A percentile compares a stretch with the other conserved stretches of the same genome.
phyloP scores from a whole-genome alignment of 2,329 filamentous ascomycete species.

The Ophiocordyceps camponoti-saundersi region DNA sequence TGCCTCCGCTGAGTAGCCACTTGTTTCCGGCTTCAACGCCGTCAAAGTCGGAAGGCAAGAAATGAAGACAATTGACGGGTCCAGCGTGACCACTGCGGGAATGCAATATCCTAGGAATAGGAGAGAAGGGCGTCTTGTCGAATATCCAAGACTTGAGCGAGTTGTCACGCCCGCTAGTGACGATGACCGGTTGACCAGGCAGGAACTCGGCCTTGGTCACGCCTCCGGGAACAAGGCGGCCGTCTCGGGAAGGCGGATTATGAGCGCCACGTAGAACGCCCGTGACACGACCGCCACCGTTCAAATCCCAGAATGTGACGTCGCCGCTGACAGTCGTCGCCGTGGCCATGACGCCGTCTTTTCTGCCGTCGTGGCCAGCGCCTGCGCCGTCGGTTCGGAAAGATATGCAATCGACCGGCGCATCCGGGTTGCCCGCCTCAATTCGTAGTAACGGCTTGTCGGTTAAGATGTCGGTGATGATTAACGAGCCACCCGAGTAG shows the following conservation, averaged over 20 bases:
- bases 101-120: constrained; percentile 72
- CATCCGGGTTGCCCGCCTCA: constrained; percentile 45
- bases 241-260: constrained; percentile 47
- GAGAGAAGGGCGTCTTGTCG: constrained; percentile 77
- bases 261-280: constrained; percentile 80
- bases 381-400: constrained; percentile 84
- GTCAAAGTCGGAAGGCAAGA: constrained; percentile 77
- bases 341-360: constrained; percentile 87
- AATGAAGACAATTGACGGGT: constrained; percentile 65
- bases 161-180: constrained; percentile 87
- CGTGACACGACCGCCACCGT: constrained; percentile 70
- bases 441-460: constrained; percentile 59
- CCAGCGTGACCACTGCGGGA: constrained; percentile 77
- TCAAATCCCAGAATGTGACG: constrained; percentile 91
- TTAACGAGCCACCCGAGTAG: constrained; percentile 61
- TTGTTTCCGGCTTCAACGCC: constrained; percentile 79
- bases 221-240: constrained; percentile 48
- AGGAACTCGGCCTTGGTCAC: constrained; percentile 83
- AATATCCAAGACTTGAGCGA: constrained; percentile 94
- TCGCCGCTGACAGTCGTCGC: constrained; percentile 66
- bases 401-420: constrained; percentile 62
- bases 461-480: constrained; percentile 65
- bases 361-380: constrained; percentile 71
- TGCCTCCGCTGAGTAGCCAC: constrained; percentile 81
- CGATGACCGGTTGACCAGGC: constrained; percentile 69